phyloP scores from a whole-genome alignment of 345 rosid genomes.

The Eucalyptus regnans region DNA sequence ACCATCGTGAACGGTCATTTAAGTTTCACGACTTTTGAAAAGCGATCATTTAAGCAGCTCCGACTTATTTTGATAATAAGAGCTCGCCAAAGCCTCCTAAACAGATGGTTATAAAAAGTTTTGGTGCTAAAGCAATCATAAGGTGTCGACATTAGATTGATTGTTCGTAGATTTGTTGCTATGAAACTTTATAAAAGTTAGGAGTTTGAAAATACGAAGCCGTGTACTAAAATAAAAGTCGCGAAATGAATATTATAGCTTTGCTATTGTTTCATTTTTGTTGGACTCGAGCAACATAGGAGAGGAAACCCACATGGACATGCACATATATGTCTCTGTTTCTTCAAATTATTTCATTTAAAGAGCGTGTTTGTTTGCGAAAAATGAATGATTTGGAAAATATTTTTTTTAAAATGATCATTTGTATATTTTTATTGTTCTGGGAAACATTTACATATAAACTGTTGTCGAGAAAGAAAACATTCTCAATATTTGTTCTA shows the following conservation, averaged over 20 bases:
- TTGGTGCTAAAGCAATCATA: too few species aligned
- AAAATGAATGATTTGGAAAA: rapidly evolving
- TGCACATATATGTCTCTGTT: rapidly evolving
- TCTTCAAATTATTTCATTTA: not conserved
- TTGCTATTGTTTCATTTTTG: not conserved
- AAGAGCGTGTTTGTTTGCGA: rapidly evolving
- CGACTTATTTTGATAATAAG: not conserved
- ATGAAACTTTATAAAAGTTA: too few species aligned
- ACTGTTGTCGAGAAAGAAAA: rapidly evolving
- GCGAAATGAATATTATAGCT: rapidly evolving
- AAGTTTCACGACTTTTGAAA: not conserved
- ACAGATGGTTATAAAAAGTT: too few species aligned
- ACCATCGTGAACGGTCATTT: not conserved
- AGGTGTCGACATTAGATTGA: too few species aligned
- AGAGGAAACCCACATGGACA: not conserved
- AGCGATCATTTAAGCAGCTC: not conserved
- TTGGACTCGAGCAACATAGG: not conserved
- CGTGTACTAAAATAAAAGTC: not conserved
- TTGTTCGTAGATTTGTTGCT: too few species aligned
- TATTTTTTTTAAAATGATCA: not conserved
- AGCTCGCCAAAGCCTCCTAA: not conserved
- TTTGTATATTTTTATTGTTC: not conserved
- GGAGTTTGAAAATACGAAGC: not conserved
- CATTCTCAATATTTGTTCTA: too few species aligned
- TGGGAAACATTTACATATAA: not conserved